Conservation (phyloP, 2,329 filamentous ascomycete genomes). For the Apiospora arundinis region DNA sequence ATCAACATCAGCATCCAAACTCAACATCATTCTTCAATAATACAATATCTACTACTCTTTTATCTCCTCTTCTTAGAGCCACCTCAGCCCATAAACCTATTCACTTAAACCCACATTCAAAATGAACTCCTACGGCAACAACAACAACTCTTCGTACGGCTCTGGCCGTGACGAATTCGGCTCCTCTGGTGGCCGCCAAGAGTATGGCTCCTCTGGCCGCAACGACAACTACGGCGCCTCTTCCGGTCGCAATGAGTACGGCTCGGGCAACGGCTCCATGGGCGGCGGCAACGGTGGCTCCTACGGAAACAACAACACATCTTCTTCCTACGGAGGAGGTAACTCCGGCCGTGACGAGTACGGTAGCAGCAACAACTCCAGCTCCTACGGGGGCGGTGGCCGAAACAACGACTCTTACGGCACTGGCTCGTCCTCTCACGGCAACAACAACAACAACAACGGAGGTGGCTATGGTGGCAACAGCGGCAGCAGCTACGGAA, state of each 20-base stretch:
- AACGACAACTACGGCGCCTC: constrained; percentile 14
- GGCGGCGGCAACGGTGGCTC: not conserved
- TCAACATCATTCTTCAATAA: not conserved
- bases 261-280: not conserved
- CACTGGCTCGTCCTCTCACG: constrained; percentile 5
- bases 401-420: constrained; percentile 12
- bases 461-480: not conserved
- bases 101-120: not conserved
- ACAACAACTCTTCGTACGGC: constrained; percentile 21
- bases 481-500: not conserved
- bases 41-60: not conserved
- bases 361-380: constrained; percentile 20
- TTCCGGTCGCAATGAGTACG: not conserved
- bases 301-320: constrained; percentile 19
- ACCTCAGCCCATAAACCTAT: not conserved
- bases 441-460: not conserved
- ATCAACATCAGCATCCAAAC: not conserved
- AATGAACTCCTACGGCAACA: constrained; percentile 14
- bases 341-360: not conserved
- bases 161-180: constrained; percentile 16
- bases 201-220: constrained; percentile 6
- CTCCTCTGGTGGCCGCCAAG: constrained; percentile 2
- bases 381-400: not conserved
- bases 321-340: not conserved
- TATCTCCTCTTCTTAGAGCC: not conserved